phyloP scores from a whole-genome alignment of 768 basidiomycete genomes.

The Psilocybe sp. region DNA sequence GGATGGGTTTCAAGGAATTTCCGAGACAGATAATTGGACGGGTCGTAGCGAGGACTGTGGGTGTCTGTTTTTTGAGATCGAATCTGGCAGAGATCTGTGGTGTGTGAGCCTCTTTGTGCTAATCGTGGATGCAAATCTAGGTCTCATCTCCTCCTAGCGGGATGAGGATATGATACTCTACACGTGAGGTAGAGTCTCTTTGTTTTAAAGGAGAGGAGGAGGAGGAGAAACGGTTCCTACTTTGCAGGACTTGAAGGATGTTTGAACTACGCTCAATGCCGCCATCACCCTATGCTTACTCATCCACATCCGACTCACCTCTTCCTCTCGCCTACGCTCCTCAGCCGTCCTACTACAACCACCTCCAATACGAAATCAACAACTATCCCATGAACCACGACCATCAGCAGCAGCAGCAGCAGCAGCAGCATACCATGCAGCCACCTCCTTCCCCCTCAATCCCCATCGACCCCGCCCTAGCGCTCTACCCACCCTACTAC shows the following conservation, averaged over 20 bases:
- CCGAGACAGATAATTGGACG: too few relatives aligned
- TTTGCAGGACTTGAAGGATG: neutral
- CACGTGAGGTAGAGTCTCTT: neutral
- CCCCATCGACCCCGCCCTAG: constrained; percentile 69
- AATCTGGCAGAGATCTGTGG: too few relatives aligned
- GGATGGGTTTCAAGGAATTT: too few relatives aligned
- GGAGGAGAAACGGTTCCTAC: neutral
- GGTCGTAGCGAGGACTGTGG: too few relatives aligned
- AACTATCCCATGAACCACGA: constrained; percentile 28
- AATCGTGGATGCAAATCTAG: too few relatives aligned
- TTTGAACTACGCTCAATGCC: constrained; percentile 24
- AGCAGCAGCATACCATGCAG: constrained; percentile 40
- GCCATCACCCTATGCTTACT: constrained; percentile 32
- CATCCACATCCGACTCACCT: constrained; percentile 24
- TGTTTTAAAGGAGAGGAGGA: neutral
- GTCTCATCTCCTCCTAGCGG: too few relatives aligned
- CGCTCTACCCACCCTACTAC: constrained; percentile 68
- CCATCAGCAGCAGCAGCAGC: neutral
- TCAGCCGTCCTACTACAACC: constrained; percentile 24
- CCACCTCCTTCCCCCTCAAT: constrained; percentile 58
- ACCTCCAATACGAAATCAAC: constrained; percentile 23
- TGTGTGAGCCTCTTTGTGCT: too few relatives aligned
- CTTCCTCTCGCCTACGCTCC: constrained; percentile 23
- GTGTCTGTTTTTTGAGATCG: too few relatives aligned
- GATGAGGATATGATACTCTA: too few relatives aligned